Conservation (phyloP, 2,329 filamentous ascomycete genomes). For the Cercospora sp. region DNA sequence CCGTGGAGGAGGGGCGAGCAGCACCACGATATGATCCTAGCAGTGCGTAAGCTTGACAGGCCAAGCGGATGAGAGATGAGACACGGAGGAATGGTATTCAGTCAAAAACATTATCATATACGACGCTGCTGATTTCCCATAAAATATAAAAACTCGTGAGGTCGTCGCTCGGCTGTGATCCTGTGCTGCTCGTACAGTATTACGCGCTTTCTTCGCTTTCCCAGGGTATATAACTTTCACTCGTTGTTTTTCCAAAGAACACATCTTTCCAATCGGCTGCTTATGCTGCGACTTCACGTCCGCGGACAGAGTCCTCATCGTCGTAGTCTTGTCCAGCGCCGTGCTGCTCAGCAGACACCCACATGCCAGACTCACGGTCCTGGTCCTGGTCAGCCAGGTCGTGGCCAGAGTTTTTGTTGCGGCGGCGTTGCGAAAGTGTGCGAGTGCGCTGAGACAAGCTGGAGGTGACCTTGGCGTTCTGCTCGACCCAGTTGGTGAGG, state of each 20-base stretch:
- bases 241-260: slow-evolving; percentile 12
- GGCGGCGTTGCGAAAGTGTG: slow-evolving; percentile 79
- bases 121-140: slow-evolving; percentile 16
- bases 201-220: slow-evolving; percentile 25
- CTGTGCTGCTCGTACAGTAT: slow-evolving; percentile 28
- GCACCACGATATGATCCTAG: neutral
- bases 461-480: slow-evolving; percentile 83
- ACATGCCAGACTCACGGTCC: slow-evolving; percentile 69
- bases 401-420: slow-evolving; percentile 67
- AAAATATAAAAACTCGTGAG: slow-evolving; percentile 22
- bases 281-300: slow-evolving; percentile 42
- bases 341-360: slow-evolving; percentile 74
- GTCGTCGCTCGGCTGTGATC: slow-evolving; percentile 27
- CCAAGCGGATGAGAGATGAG: neutral
- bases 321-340: slow-evolving; percentile 59
- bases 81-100: neutral
- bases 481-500: slow-evolving; percentile 92
- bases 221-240: slow-evolving; percentile 30
- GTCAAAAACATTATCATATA: slow-evolving; percentile 26
- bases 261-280: slow-evolving; percentile 4
- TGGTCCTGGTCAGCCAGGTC: slow-evolving; percentile 83
- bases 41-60: neutral
- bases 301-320: slow-evolving; percentile 56
- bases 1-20: neutral
- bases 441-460: slow-evolving; percentile 85